Evolutionary conservation across 2,329 filamentous ascomycete species (phyloP).

Genomic region (Lojkania enalia): DNA sequence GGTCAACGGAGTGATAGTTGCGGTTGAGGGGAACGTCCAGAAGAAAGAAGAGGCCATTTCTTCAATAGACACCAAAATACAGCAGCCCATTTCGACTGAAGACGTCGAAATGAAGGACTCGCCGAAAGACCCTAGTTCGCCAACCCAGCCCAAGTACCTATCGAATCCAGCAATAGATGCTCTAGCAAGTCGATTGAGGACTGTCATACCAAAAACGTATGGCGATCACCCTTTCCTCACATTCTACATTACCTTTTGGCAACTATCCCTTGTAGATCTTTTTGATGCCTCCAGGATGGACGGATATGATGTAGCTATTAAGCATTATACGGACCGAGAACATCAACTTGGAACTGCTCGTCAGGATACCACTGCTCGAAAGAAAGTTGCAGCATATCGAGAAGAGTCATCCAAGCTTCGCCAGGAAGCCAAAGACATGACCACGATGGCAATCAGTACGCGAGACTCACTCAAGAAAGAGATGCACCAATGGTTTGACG

Average conservation of each 20-base stretch:
- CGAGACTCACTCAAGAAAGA: constrained; percentile 70
- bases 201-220: constrained; percentile 62
- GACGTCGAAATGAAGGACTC: constrained; percentile 6
- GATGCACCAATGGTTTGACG: constrained; percentile 76
- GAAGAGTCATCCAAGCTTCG: constrained; percentile 55
- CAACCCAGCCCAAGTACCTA: background rate
- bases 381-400: background rate
- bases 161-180: constrained; percentile 74
- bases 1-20: constrained; percentile 9
- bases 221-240: constrained; percentile 74
- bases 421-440: constrained; percentile 70
- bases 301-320: constrained; percentile 77
- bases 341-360: constrained; percentile 38
- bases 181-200: constrained; percentile 70
- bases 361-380: background rate
- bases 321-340: constrained; percentile 59
- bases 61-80: constrained; percentile 47
- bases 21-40: background rate
- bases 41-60: background rate
- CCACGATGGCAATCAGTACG: constrained; percentile 52
- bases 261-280: constrained; percentile 75
- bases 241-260: constrained; percentile 93
- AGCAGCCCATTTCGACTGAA: constrained; percentile 27
- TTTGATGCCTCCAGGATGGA: constrained; percentile 67
- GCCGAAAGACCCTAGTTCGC: constrained; percentile 1